Evolutionary conservation across 129 eudicot genomes (phyloP).

Genomic region (Tanacetum coccineum): DNA sequence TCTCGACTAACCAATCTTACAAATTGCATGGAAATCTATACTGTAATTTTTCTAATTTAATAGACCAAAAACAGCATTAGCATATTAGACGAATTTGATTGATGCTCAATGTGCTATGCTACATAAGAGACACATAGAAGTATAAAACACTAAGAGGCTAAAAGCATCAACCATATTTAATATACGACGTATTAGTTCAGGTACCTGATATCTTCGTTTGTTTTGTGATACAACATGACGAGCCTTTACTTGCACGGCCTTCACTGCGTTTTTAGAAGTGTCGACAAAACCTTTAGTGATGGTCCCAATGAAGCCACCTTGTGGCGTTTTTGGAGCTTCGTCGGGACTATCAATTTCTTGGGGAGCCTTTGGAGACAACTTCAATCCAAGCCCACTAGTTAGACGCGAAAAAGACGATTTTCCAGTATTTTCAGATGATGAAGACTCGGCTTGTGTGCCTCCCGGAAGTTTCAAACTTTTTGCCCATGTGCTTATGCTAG

Average conservation of each 20-base stretch:
- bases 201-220: conserved; percentile 95
- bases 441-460: conserved; percentile 51
- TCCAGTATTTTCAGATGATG: conserved; percentile 46
- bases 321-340: conserved; percentile 51
- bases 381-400: conserved; percentile 65
- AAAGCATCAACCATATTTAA: not conserved
- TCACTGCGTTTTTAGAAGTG: conserved; percentile 90
- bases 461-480: conserved; percentile 67
- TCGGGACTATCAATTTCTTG: conserved; percentile 52
- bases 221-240: conserved; percentile 98
- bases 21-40: not conserved
- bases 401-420: conserved; percentile 63
- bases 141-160: not conserved
- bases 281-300: conserved; percentile 90
- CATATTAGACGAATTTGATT: too few relatives aligned
- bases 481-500: conserved; percentile 86
- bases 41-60: not conserved
- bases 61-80: not conserved
- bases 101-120: too few relatives aligned
- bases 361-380: conserved; percentile 69
- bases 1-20: not conserved
- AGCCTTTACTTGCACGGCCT: conserved; percentile 91
- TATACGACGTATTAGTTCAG: not conserved
- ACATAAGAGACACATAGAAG: not conserved
- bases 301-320: conserved; percentile 71